phyloP scores from a whole-genome alignment of 73 alveolate species.

The Paramecium pentaurelia region DNA sequence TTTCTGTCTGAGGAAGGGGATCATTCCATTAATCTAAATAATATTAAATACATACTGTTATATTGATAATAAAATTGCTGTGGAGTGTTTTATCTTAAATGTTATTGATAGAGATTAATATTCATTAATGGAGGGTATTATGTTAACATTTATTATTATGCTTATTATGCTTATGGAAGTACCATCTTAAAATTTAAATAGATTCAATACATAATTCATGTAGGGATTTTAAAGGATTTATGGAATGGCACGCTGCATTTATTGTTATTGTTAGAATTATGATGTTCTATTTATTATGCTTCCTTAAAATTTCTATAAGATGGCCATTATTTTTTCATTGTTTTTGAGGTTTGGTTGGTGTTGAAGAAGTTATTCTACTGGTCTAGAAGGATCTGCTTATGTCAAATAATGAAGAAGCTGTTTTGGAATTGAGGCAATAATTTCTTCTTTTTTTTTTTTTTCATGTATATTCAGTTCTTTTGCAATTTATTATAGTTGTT shows the following conservation, averaged over 20 bases:
- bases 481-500: constrained; percentile 38
- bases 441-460: constrained; percentile 34
- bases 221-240: background rate
- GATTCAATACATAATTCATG: background rate
- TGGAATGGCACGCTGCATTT: background rate
- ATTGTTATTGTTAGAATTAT: background rate
- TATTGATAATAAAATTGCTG: background rate
- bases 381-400: background rate
- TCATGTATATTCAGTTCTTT: constrained; percentile 10
- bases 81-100: background rate
- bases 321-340: background rate
- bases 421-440: background rate
- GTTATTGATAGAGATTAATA: background rate
- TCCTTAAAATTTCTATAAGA: background rate
- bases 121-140: background rate
- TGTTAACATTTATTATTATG: background rate
- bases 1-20: background rate
- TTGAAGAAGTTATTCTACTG: background rate
- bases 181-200: background rate
- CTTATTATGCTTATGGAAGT: background rate
- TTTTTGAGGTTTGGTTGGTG: background rate
- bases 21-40: background rate
- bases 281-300: background rate
- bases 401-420: background rate
- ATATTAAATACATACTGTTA: background rate